Percentiles rank a stretch among this genome's conserved stretches.
These are phyloP conservation scores for Hypoxylon rubiginosum DNA, from an alignment of 2,329 filamentous ascomycete genomes.

Conservation along the genomic window DNA sequence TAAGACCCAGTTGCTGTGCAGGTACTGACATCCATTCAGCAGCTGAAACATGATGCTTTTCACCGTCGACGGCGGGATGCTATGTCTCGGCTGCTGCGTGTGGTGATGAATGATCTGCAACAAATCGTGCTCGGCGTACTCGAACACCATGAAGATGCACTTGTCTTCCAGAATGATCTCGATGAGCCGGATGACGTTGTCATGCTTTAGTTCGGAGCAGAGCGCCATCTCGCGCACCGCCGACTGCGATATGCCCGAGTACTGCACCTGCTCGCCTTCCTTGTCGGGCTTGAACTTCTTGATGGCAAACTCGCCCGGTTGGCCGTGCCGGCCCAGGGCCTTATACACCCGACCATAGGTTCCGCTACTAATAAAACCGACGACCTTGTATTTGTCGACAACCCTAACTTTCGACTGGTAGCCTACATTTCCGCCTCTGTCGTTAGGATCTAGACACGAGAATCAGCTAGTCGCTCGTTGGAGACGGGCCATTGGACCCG, in stretches of 20 bases:
- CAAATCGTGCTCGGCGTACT: conserved; percentile 97
- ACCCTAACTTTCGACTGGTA: conserved; percentile 88
- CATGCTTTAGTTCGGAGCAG: conserved; percentile 89
- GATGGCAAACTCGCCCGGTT: conserved; percentile 91
- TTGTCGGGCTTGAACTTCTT: conserved; percentile 99
- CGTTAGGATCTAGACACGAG: conserved; percentile 63
- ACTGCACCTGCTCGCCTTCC: conserved; percentile 93
- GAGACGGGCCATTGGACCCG: neutral
- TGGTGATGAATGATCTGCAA: conserved; percentile 99
- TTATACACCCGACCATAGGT: conserved; percentile 99
- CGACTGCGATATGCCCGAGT: conserved; percentile 97
- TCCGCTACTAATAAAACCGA: conserved; percentile 97
- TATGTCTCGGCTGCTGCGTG: conserved; percentile 86
- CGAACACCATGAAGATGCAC: conserved; percentile 99
- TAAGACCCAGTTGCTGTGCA: conserved; percentile 96
- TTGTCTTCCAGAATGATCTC: conserved; percentile 99
- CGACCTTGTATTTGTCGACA: conserved; percentile 92
- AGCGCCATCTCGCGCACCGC: conserved; percentile 98
- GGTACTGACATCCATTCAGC: conserved; percentile 92
- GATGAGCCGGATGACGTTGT: conserved; percentile 89
- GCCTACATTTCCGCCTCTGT: conserved; percentile 58
- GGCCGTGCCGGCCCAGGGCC: conserved; percentile 80
- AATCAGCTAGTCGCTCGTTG: conserved; percentile 53
- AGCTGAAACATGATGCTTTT: conserved; percentile 97
- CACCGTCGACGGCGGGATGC: conserved; percentile 89